phyloP scores from a whole-genome alignment of 306 rosid genomes.

The Dicorynia guianensis region DNA sequence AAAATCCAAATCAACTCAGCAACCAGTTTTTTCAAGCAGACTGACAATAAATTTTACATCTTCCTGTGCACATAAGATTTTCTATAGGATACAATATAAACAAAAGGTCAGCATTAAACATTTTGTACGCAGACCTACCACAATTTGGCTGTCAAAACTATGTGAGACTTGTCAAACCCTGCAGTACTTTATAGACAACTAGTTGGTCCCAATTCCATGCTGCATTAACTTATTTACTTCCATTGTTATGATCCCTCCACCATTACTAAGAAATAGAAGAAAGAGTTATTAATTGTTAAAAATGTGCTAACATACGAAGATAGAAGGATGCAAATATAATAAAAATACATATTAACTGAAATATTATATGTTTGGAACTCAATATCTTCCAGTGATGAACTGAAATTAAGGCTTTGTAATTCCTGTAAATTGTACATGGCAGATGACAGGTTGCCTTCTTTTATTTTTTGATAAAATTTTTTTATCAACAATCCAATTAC shows the following conservation, averaged over 20 bases:
- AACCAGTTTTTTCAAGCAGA: too few relatives aligned
- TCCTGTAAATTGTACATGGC: conserved; percentile 27
- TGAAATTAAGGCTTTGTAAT: conserved; percentile 5
- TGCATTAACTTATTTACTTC: conserved; percentile 1
- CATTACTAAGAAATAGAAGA: not conserved
- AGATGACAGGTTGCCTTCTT: not conserved
- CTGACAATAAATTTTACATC: too few relatives aligned
- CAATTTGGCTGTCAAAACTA: too few relatives aligned
- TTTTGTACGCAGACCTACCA: too few relatives aligned
- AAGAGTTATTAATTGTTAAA: conserved; percentile 16
- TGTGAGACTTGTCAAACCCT: too few relatives aligned
- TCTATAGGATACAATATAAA: too few relatives aligned
- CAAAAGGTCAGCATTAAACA: too few relatives aligned
- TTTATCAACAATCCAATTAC: conserved; percentile 12
- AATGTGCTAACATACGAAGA: conserved; percentile 17
- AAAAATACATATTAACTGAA: not conserved
- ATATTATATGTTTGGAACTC: conserved; percentile 22
- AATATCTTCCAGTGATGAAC: conserved; percentile 1
- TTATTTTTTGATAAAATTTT: not conserved
- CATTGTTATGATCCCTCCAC: conserved; percentile 12
- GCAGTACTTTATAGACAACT: too few relatives aligned
- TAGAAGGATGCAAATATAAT: not conserved
- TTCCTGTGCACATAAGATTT: too few relatives aligned
- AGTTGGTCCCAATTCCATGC: too few relatives aligned
- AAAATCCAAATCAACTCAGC: too few relatives aligned